A percentile compares a stretch with the other conserved stretches of the same genome.
phyloP scores from a whole-genome alignment of 2,329 filamentous ascomycete genomes.

The Rugonectria rugulosa region DNA sequence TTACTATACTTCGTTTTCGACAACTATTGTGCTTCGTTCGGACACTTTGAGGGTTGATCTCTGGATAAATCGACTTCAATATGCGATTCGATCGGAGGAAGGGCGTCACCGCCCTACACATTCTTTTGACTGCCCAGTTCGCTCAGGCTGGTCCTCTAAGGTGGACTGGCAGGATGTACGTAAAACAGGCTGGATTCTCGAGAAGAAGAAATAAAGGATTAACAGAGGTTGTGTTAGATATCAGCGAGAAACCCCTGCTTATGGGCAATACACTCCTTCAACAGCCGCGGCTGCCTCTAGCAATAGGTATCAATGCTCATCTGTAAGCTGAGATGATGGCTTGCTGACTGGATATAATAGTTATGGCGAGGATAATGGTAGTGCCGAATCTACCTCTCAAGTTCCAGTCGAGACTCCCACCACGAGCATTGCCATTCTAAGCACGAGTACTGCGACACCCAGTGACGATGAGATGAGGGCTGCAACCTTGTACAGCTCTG shows the following conservation, averaged over 20 bases:
- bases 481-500: no score
- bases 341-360: conserved; percentile 27
- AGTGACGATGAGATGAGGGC: conserved; percentile 9
- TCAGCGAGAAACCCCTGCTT: conserved; percentile 30
- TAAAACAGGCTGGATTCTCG: neutral
- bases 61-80: conserved; percentile 10
- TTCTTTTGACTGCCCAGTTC: conserved; percentile 40
- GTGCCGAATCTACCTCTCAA: conserved; percentile 30
- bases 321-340: neutral
- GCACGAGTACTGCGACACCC: conserved; percentile 21
- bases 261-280: conserved; percentile 23
- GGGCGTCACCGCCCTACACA: conserved; percentile 33
- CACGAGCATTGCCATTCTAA: conserved; percentile 22
- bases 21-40: conserved; percentile 7
- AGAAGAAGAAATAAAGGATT: conserved; percentile 16
- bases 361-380: conserved; percentile 11
- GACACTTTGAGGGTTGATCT: neutral
- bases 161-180: conserved; percentile 44
- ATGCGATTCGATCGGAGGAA: conserved; percentile 33
- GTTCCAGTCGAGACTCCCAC: conserved; percentile 32
- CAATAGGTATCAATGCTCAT: conserved; percentile 25
- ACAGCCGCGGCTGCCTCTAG: conserved; percentile 26
- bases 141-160: conserved; percentile 47
- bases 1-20: conserved; percentile 14
- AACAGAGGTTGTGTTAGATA: conserved; percentile 25